These are phyloP conservation scores for Aspergillus panamensis DNA, from an alignment of 495 filamentous ascomycete genomes.

Conservation along the genomic window DNA sequence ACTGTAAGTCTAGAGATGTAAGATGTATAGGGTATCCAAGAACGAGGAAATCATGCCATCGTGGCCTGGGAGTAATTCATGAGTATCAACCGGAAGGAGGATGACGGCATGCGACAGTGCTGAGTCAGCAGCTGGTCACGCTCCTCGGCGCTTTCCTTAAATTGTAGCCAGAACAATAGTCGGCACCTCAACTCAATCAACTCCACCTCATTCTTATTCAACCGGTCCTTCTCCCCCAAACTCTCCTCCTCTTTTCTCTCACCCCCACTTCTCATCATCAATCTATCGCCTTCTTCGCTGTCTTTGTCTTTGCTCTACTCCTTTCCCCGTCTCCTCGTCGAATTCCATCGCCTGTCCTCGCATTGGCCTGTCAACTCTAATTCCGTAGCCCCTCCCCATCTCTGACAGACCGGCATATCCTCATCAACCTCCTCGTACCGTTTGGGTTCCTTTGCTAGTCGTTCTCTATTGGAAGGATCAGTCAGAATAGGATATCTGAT, in stretches of 20 bases:
- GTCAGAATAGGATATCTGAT: slow-evolving; percentile 21
- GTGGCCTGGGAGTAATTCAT: too few species aligned
- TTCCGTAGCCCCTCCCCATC: slow-evolving; percentile 16
- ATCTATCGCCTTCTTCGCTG: too few species aligned
- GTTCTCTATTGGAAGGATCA: slow-evolving; percentile 23
- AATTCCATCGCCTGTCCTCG: background rate
- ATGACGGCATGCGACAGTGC: background rate
- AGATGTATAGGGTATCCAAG: background rate
- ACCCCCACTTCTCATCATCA: slow-evolving; percentile 1
- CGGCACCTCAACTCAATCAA: background rate
- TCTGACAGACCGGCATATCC: slow-evolving; percentile 13
- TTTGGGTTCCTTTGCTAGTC: slow-evolving; percentile 18
- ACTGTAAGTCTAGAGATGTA: background rate
- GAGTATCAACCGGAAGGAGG: background rate
- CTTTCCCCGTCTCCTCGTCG: slow-evolving; percentile 8
- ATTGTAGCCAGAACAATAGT: background rate
- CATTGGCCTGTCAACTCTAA: slow-evolving; percentile 1
- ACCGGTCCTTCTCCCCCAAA: slow-evolving; percentile 4
- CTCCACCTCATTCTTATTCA: slow-evolving; percentile 1
- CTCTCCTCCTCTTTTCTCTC: slow-evolving; percentile 4
- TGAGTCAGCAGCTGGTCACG: slow-evolving; percentile 1
- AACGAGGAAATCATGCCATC: background rate
- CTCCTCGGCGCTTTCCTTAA: background rate
- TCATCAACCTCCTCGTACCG: slow-evolving; percentile 7
- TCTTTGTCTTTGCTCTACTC: slow-evolving; percentile 15